Conservation (phyloP, 1,284 basidiomycete genomes). For the Apiotrichum akiyoshidainum region DNA sequence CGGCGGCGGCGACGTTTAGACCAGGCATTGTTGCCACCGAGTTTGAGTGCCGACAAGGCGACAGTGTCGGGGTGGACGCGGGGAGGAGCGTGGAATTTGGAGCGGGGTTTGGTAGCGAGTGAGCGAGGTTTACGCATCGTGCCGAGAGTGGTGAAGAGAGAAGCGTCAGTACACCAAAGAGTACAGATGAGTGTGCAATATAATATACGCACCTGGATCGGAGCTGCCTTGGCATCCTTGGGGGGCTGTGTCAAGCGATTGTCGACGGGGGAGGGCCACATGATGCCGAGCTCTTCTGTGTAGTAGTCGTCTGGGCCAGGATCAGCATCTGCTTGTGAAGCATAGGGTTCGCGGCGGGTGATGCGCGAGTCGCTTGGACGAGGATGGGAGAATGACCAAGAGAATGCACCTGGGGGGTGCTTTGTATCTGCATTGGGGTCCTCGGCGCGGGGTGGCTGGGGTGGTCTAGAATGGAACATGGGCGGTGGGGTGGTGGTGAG, state of each 20-base stretch:
- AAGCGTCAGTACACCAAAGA: not conserved
- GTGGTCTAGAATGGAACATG: no score
- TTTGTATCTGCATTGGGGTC: no score
- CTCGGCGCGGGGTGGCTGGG: no score
- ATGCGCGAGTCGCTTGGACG: not conserved
- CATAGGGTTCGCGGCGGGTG: not conserved
- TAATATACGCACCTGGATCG: not conserved
- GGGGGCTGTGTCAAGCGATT: constrained; percentile 12
- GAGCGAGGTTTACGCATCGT: not conserved
- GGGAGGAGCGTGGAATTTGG: not conserved
- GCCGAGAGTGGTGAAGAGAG: not conserved
- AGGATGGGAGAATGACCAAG: no score
- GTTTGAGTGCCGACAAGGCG: not conserved
- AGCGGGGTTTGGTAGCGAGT: not conserved
- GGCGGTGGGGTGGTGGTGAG: no score
- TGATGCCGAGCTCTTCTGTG: constrained; percentile 15
- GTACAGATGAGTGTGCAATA: not conserved
- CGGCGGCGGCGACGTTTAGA: not conserved
- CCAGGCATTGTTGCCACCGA: not conserved
- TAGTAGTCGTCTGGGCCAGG: constrained; percentile 14
- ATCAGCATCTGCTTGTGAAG: no score
- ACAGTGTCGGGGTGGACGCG: not conserved
- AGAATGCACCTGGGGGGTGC: no score
- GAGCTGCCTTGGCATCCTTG: not conserved
- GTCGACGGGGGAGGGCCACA: constrained; percentile 22